Evolutionary conservation across 2,329 filamentous ascomycete genomes (phyloP).

Genomic region (Knoxdaviesia proteae): DNA sequence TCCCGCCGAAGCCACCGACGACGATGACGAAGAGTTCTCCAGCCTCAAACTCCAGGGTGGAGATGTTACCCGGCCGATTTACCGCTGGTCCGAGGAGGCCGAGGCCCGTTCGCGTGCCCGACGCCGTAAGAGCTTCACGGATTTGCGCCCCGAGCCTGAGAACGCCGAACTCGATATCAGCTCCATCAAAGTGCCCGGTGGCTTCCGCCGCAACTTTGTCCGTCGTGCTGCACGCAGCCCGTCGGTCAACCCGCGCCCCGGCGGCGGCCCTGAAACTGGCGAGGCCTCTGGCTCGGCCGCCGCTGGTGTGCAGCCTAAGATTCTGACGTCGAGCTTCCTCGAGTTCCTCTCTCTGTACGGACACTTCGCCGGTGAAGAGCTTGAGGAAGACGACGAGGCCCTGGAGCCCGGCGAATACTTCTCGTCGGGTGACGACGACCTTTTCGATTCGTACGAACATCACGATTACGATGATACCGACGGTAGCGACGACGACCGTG

Average conservation of each 20-base stretch:
- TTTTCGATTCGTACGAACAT: slow-evolving; percentile 19
- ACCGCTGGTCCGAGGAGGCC: slow-evolving; percentile 86
- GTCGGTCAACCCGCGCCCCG: slow-evolving; percentile 14
- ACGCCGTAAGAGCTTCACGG: slow-evolving; percentile 74
- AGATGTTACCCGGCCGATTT: slow-evolving; percentile 85
- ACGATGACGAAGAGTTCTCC: slow-evolving; percentile 66
- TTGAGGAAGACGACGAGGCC: slow-evolving; percentile 90
- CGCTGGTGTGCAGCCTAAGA: slow-evolving; percentile 24
- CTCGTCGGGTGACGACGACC: slow-evolving; percentile 52
- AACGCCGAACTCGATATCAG: slow-evolving; percentile 68
- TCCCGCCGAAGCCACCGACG: slow-evolving; percentile 16
- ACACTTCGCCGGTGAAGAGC: slow-evolving; percentile 89
- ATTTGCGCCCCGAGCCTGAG: slow-evolving; percentile 58
- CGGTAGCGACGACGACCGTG: slow-evolving; percentile 42
- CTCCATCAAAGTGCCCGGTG: slow-evolving; percentile 80
- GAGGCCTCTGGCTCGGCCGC: slow-evolving; percentile 7
- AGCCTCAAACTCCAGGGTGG: slow-evolving; percentile 84
- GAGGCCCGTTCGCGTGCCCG: slow-evolving; percentile 47
- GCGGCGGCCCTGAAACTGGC: slow-evolving; percentile 10
- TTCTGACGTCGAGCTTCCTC: slow-evolving; percentile 82
- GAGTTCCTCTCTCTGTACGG: slow-evolving; percentile 92
- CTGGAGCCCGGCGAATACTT: slow-evolving; percentile 81
- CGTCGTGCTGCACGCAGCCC: slow-evolving; percentile 53
- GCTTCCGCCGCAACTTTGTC: slow-evolving; percentile 79
- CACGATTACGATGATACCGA: slow-evolving; percentile 15